A percentile compares a stretch with the other conserved stretches of the same genome.
Conservation (phyloP, 495 filamentous ascomycete genomes). For the Aspergillus sclerotioniger region DNA sequence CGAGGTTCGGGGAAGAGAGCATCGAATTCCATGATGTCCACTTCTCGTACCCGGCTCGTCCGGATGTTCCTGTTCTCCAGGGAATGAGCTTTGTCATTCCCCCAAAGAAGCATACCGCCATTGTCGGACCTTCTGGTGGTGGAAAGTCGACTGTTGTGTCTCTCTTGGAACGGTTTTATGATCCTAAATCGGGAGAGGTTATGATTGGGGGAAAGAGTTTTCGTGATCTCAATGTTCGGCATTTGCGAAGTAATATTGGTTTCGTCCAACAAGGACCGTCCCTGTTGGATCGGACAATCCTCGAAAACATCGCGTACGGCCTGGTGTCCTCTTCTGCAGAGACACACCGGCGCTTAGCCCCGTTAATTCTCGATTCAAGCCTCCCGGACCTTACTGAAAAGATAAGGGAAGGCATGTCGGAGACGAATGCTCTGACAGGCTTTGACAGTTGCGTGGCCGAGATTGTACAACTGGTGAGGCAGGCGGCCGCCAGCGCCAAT, state of each 20-base stretch:
- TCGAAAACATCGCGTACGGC: constrained; percentile 67
- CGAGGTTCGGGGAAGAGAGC: constrained; percentile 27
- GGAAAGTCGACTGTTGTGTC: constrained; percentile 66
- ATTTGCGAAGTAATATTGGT: constrained; percentile 56
- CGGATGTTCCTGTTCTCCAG: constrained; percentile 50
- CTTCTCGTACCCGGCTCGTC: constrained; percentile 61
- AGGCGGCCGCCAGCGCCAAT: constrained; percentile 40
- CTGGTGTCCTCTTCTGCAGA: constrained; percentile 51
- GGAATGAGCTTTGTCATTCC: constrained; percentile 51
- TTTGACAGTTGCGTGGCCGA: constrained; percentile 26
- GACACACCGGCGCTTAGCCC: constrained; percentile 34
- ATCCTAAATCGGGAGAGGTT: constrained; percentile 41
- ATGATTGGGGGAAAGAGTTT: constrained; percentile 51
- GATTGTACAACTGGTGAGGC: constrained; percentile 36
- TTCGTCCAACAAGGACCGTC: constrained; percentile 67
- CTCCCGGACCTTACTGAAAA: constrained; percentile 29
- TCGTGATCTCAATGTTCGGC: constrained; percentile 52
- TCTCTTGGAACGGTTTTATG: constrained; percentile 53
- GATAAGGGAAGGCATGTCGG: constrained; percentile 26
- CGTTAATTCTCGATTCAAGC: constrained; percentile 27
- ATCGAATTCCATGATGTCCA: constrained; percentile 52
- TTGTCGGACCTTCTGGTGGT: constrained; percentile 67
- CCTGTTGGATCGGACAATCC: constrained; percentile 60
- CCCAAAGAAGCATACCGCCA: constrained; percentile 58
- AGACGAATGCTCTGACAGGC: constrained; percentile 20